Conservation (phyloP, 2,329 filamentous ascomycete species). For the Penicillium freii region DNA sequence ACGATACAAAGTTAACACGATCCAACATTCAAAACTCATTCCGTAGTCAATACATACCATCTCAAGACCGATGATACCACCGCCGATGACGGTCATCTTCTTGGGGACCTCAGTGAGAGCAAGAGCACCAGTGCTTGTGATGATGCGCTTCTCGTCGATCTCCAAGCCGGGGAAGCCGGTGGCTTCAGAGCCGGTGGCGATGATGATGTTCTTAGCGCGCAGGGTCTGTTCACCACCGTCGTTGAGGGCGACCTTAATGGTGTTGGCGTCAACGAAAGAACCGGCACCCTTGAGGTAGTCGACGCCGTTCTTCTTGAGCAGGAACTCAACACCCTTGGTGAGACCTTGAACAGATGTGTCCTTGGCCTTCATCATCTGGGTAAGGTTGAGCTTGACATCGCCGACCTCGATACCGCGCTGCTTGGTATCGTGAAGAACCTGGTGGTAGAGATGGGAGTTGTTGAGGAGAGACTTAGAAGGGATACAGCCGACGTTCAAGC, state of each 20-base stretch:
- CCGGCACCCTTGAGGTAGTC: slow-evolving; percentile 96
- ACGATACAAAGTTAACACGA: slow-evolving; percentile 8
- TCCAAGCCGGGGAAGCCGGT: slow-evolving; percentile 95
- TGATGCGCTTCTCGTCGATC: slow-evolving; percentile 95
- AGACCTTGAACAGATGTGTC: slow-evolving; percentile 82
- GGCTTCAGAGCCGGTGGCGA: slow-evolving; percentile 91
- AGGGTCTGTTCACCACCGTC: slow-evolving; percentile 89
- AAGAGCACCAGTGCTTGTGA: slow-evolving; percentile 94
- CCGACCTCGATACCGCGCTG: slow-evolving; percentile 95
- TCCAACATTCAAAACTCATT: background rate
- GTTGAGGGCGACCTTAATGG: slow-evolving; percentile 82
- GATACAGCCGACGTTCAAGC: slow-evolving; percentile 98
- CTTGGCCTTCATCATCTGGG: slow-evolving; percentile 98
- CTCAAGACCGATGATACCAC: slow-evolving; percentile 97
- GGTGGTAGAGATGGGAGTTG: slow-evolving; percentile 98
- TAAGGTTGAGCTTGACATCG: slow-evolving; percentile 93
- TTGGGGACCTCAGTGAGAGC: slow-evolving; percentile 86
- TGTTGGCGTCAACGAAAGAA: slow-evolving; percentile 83
- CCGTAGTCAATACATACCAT: slow-evolving; percentile 62
- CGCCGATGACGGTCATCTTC: slow-evolving; percentile 95
- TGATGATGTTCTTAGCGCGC: slow-evolving; percentile 93
- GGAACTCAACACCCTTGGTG: slow-evolving; percentile 96
- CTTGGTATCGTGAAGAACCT: slow-evolving; percentile 95
- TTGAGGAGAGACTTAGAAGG: slow-evolving; percentile 99
- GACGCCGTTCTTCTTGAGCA: slow-evolving; percentile 99